A percentile compares a stretch with the other conserved stretches of the same genome.
These are phyloP conservation scores for Pseudozyma pruni DNA, from an alignment of 1,284 basidiomycete species.

Conservation along the genomic window DNA sequence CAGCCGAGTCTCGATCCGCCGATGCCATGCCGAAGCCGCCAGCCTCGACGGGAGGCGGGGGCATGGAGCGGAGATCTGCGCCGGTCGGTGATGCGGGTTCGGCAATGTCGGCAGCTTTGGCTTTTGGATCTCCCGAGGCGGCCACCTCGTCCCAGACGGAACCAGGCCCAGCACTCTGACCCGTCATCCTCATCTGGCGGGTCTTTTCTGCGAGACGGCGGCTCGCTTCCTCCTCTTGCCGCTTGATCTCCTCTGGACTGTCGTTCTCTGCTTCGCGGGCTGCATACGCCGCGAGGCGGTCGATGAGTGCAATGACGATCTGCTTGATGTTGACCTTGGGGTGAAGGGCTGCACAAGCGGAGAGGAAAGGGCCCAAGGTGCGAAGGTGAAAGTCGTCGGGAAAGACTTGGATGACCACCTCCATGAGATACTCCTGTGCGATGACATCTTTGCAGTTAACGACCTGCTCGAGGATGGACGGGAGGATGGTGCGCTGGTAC, in stretches of 20 bases:
- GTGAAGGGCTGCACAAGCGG: conserved; percentile 65
- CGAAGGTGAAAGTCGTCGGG: conserved; percentile 68
- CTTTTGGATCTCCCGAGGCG: conserved; percentile 53
- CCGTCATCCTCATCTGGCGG: conserved; percentile 53
- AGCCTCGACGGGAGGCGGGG: conserved; percentile 48
- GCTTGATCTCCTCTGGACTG: conserved; percentile 61
- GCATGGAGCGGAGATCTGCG: conserved; percentile 31
- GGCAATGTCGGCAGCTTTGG: conserved; percentile 50
- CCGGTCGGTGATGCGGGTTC: conserved; percentile 45
- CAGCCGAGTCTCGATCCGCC: conserved; percentile 51
- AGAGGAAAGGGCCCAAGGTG: conserved; percentile 64
- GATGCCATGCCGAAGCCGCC: conserved; percentile 53
- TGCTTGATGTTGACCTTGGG: conserved; percentile 68
- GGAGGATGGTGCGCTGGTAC: conserved; percentile 63
- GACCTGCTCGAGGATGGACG: conserved; percentile 66
- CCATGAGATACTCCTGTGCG: conserved; percentile 68
- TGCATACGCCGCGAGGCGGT: conserved; percentile 65
- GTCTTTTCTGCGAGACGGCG: conserved; percentile 62
- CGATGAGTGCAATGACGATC: conserved; percentile 67
- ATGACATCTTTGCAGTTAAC: conserved; percentile 68
- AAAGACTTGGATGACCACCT: conserved; percentile 68
- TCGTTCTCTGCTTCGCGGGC: conserved; percentile 66
- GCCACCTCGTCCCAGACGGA: conserved; percentile 62
- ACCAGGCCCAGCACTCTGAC: conserved; percentile 47
- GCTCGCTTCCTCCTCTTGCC: conserved; percentile 64